Conservation (phyloP, 176 grass and related monocot genomes). For the Zea mays region DNA sequence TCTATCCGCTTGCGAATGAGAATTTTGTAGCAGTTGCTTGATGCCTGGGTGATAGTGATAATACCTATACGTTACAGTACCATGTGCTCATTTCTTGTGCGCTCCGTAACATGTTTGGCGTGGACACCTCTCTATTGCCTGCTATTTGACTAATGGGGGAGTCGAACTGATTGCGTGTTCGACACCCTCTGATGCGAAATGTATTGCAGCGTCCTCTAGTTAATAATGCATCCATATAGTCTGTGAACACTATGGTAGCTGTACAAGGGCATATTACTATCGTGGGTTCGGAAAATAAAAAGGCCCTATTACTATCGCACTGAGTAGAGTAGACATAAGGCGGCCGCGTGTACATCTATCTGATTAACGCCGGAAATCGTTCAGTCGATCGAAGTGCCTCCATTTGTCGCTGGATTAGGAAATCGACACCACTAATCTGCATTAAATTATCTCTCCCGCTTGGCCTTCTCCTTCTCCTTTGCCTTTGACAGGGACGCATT, state of each 20-base stretch:
- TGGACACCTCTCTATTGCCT: not conserved
- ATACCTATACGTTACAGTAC: not conserved
- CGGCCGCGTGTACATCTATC: constrained; percentile 29
- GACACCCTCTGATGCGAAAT: constrained; percentile 9
- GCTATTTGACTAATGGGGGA: not conserved
- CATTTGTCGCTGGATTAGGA: too few species aligned
- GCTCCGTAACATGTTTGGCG: not conserved
- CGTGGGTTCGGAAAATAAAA: too few species aligned
- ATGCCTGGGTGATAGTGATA: not conserved
- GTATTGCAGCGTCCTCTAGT: not conserved
- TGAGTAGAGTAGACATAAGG: not conserved
- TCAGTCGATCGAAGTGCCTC: not conserved
- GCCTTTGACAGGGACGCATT: constrained; percentile 22
- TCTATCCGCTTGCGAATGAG: too few species aligned
- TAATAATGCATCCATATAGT: not conserved
- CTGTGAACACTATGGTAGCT: not conserved
- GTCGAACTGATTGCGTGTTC: constrained; percentile 4
- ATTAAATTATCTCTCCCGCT: too few species aligned
- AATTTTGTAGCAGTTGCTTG: not conserved
- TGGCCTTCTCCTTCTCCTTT: too few species aligned
- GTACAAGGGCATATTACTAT: too few species aligned
- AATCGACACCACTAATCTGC: constrained; percentile 4
- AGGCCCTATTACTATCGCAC: too few species aligned
- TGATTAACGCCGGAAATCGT: constrained; percentile 32
- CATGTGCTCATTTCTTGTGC: constrained; percentile 10